phyloP scores from a whole-genome alignment of 2,329 filamentous ascomycete species.

The Sclerotiophoma versabilis region DNA sequence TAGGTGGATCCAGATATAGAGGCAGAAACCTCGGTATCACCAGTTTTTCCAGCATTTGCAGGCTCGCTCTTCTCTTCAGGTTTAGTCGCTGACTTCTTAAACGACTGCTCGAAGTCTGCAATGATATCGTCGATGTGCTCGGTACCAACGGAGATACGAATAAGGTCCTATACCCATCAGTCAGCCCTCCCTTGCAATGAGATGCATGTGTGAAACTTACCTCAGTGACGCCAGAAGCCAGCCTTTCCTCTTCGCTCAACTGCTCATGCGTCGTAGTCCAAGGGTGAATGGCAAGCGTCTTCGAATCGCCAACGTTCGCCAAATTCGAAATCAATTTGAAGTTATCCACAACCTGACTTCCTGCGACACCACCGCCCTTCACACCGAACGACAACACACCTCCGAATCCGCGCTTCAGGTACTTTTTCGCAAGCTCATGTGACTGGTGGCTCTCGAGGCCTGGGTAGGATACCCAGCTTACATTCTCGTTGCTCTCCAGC shows the following conservation, averaged over 20 bases:
- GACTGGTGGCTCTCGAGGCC: conserved; percentile 83
- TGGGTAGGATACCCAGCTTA: conserved; percentile 93
- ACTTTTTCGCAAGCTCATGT: conserved; percentile 84
- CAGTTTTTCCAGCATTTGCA: conserved; percentile 43
- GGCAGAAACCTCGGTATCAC: conserved; percentile 34
- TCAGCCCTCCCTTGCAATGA: conserved; percentile 10
- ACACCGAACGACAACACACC: conserved; percentile 94
- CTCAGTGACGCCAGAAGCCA: conserved; percentile 81
- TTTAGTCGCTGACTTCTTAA: conserved; percentile 65
- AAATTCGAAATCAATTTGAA: conserved; percentile 96
- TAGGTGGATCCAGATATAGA: conserved; percentile 43
- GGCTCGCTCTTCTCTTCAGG: conserved; percentile 46
- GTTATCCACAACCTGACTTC: conserved; percentile 86
- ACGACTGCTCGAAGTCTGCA: conserved; percentile 91
- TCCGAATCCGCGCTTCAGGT: conserved; percentile 82
- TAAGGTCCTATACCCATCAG: conserved; percentile 70
- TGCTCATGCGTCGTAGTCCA: conserved; percentile 97
- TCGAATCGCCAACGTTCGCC: conserved; percentile 94
- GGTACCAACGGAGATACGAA: conserved; percentile 92
- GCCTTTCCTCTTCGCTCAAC: conserved; percentile 80
- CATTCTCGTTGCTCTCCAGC: conserved; percentile 82
- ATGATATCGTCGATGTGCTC: conserved; percentile 99
- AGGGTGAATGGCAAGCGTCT: conserved; percentile 93
- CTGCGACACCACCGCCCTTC: conserved; percentile 84
- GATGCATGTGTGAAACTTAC: conserved; percentile 46